These are phyloP conservation scores for Trichoderma koningii DNA, from an alignment of 2,329 filamentous ascomycete genomes.

Conservation along the genomic window DNA sequence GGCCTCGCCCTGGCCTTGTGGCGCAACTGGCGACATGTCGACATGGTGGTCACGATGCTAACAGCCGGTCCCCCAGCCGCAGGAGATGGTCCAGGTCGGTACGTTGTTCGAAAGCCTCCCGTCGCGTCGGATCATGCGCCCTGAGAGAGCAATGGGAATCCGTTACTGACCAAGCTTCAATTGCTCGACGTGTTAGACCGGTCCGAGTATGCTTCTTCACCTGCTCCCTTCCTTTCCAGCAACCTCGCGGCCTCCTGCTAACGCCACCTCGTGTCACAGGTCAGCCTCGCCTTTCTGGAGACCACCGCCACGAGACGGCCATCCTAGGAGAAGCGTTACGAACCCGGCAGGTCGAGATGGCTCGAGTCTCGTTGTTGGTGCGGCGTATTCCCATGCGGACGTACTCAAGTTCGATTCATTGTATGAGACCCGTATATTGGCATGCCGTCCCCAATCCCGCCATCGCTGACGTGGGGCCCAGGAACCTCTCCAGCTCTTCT, in stretches of 20 bases:
- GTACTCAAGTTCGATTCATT: conserved; percentile 83
- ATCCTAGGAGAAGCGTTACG: conserved; percentile 52
- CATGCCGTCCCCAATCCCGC: neutral
- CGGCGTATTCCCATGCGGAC: conserved; percentile 94
- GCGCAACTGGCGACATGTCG: conserved; percentile 25
- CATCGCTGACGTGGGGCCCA: conserved; percentile 36
- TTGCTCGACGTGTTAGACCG: conserved; percentile 50
- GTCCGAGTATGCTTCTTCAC: conserved; percentile 58
- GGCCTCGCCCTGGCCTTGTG: conserved; percentile 26
- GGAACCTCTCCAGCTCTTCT: conserved; percentile 60
- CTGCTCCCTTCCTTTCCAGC: neutral
- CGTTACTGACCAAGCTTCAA: conserved; percentile 35
- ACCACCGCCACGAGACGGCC: conserved; percentile 54
- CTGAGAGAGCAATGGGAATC: conserved; percentile 26
- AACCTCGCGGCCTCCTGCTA: conserved; percentile 32
- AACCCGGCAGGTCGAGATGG: conserved; percentile 51
- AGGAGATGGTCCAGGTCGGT: conserved; percentile 99
- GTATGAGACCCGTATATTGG: conserved; percentile 50
- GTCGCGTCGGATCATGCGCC: conserved; percentile 8
- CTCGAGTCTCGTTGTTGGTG: conserved; percentile 78
- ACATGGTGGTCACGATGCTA: conserved; percentile 37
- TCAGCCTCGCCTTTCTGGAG: conserved; percentile 88
- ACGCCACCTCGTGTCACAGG: conserved; percentile 50
- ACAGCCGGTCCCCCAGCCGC: conserved; percentile 44
- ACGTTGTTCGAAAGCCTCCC: conserved; percentile 42